Evolutionary conservation across 306 rosid genomes (phyloP), one percentile per base, ranked within the genome.

Genomic region (Cucumis melo): DNA sequence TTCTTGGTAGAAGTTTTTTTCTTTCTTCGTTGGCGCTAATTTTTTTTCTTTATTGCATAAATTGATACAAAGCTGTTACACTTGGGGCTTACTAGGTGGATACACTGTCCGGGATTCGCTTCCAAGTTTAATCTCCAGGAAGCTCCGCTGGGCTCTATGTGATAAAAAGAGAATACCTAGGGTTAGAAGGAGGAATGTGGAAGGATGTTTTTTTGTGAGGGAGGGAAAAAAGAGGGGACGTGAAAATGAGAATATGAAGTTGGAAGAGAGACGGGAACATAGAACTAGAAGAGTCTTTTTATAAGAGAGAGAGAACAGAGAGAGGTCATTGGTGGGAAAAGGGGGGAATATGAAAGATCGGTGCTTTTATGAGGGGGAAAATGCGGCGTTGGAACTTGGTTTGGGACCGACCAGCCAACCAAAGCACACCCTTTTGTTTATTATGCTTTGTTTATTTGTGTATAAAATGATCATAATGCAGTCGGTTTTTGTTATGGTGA

Each of bases 321-420:
- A 0, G 32, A 42, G 57, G 12, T 55, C 5, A 6, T 20, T 17
- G 27, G 29, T 9, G 62, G 32, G 62, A 20, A n/a, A 20, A 8
- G 2, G 63, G 16, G 16, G 60, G 60, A 55, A 55, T 55, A 55
- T 55, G 60, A 55, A 55, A 55, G 60, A 7, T 16, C 1, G 60
- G 12, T 55, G 60, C 60, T 55, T 55, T 55, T 55, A 55, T 6
- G 60, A 55, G 24, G 58, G 21, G 20, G 57, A 53, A 15, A 53
- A 53, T 53, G 57, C 21, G 21, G 19, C 21, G 20, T 53, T 55
- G 60, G 60, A 55, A 55, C 23, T 55, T 55, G 60, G 60, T 55
- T 53, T 53, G 57, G 24, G 27, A n/a, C 27, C 11, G 27, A 80
- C 64, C 46, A 39, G 36, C 86, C 74, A 79, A 82, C 82, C 78